Percentiles rank a stretch among this genome's conserved stretches.
Evolutionary conservation across 2,329 filamentous ascomycete species (phyloP).

Genomic region (Nemania sp.): DNA sequence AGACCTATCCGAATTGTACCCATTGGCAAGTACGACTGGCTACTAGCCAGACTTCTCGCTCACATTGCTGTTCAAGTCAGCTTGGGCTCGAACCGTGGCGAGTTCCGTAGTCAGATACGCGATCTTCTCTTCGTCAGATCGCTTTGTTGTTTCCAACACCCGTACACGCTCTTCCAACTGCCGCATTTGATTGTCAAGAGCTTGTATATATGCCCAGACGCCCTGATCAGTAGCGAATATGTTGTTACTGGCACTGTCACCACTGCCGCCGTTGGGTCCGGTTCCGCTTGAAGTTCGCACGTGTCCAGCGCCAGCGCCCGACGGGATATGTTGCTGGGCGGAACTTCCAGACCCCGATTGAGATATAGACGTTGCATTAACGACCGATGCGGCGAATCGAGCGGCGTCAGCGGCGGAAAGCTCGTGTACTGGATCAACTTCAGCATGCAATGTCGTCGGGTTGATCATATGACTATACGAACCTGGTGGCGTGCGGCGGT

Average conservation of each 20-base stretch:
- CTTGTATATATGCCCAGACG: constrained; percentile 73
- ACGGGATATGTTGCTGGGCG: constrained; percentile 25
- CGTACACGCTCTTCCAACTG: constrained; percentile 49
- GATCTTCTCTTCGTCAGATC: constrained; percentile 44
- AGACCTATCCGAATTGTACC: constrained; percentile 1
- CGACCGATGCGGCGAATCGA: constrained; percentile 35
- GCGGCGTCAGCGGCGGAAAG: constrained; percentile 39
- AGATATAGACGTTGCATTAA: constrained; percentile 24
- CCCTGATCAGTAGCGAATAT: constrained; percentile 67
- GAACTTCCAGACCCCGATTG: constrained; percentile 33
- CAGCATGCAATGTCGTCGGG: constrained; percentile 31
- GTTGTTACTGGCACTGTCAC: constrained; percentile 64
- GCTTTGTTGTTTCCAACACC: constrained; percentile 47
- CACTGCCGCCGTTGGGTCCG: constrained; percentile 57
- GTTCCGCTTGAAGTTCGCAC: constrained; percentile 51
- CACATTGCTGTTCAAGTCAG: constrained; percentile 33
- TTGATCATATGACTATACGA: constrained; percentile 42
- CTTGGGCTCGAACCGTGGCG: constrained; percentile 39
- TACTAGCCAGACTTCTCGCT: constrained; percentile 30
- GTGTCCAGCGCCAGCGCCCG: constrained; percentile 31
- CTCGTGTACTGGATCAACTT: constrained; percentile 35
- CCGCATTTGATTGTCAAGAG: constrained; percentile 64
- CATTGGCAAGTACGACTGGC: not conserved
- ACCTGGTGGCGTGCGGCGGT: constrained; percentile 58
- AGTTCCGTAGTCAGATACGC: constrained; percentile 43